These are phyloP conservation scores for Arabidopsis hybrid DNA, from an alignment of 441 rosid species.

Conservation along the genomic window DNA sequence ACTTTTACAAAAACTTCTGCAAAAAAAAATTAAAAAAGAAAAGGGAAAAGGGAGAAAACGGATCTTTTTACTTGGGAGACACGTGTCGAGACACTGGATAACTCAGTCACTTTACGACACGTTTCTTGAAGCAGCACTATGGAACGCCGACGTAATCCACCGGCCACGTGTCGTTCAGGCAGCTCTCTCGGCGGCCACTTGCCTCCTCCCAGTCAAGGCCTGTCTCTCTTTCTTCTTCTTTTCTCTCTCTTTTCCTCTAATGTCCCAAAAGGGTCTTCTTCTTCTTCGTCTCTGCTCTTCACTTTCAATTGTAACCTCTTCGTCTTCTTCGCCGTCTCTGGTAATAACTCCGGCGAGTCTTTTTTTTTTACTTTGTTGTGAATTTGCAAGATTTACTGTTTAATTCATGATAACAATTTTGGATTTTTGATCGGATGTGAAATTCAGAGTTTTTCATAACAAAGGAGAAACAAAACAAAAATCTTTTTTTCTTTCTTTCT, in stretches of 20 bases:
- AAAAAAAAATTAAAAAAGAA: background rate
- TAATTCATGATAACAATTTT: constrained; percentile 30
- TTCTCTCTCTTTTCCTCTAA: constrained; percentile 43
- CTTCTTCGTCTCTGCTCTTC: constrained; percentile 4
- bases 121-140: constrained; percentile 33
- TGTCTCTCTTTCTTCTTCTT: constrained; percentile 30
- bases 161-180: constrained; percentile 70
- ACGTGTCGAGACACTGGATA: constrained; percentile 38
- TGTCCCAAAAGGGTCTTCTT: background rate
- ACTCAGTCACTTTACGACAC: constrained; percentile 42
- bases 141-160: constrained; percentile 49
- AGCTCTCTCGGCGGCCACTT: constrained; percentile 68
- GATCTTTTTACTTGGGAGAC: constrained; percentile 40
- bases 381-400: background rate
- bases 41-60: constrained; percentile 20
- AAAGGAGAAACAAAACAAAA: background rate
- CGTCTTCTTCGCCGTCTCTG: constrained; percentile 36
- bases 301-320: constrained; percentile 2
- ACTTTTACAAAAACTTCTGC: background rate
- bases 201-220: constrained; percentile 52
- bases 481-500: background rate
- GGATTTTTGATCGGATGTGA: constrained; percentile 29
- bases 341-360: constrained; percentile 19
- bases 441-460: constrained; percentile 6
- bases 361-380: background rate